Base-by-base conservation (phyloP, 768 basidiomycete species). In the Bullera alba region DNA sequence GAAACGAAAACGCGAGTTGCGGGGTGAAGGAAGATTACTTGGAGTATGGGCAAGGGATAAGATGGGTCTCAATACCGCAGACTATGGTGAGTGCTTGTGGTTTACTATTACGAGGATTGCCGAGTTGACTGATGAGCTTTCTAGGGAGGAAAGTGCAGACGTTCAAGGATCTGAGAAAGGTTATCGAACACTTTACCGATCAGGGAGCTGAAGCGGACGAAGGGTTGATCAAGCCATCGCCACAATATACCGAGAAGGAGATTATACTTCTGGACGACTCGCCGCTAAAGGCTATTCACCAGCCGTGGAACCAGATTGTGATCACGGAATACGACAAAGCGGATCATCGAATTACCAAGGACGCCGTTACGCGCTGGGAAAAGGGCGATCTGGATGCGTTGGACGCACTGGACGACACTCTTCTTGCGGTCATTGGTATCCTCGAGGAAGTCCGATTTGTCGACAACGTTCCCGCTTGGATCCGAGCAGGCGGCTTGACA, bases 291-390 rank as follows among this genome's bases (percentile, higher is more conserved):
- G 63, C 61, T 2, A 50, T 69, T 6, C 47, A 54, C 30, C 68
- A 72, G 37, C 71, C 71, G 5, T 72, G 64, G 63, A 67, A 65
- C 36, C 67, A 72, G 53, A 46, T 72, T 22, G 57, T 68, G 5
- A 63, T 72, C 14, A 63, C 71, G 7, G 63, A 66, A 44, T 72
- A 58, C 42, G 63, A 60, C 15, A 51, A 55, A 36, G 28, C 47
- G 30, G 57, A 50, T 30, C 46, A 60, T 41, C 29, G 41, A 6
- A 28, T 53, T 8, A 46, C 48, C 16, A 50, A 46, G 21, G 17
- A 14, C 4, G 59, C 53, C 0, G 53, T 43, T 1, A n/a, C 42
- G 17, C 28, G 23, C 23, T 21, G 2, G 3, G n/a, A 26, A 17
- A 14, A 28, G 2, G 16, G 35, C 27, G 23, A 23, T 2, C 34